Base-by-base conservation (phyloP, 2,329 filamentous ascomycete species). In the Sarocladium kiliense region DNA sequence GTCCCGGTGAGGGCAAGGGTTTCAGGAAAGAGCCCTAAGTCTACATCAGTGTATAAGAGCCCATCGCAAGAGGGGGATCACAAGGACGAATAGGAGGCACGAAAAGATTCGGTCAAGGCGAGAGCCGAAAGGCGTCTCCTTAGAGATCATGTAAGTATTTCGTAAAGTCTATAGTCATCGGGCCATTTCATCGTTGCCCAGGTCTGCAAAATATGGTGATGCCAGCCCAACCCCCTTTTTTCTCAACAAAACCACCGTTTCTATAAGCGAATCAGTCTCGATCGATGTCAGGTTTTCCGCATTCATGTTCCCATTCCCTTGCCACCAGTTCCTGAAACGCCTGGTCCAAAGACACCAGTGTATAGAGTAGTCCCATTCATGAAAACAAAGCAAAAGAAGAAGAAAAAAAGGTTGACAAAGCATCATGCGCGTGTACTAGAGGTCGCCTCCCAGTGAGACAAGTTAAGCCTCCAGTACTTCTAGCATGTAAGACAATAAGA, bases 71-170 rank as follows among this genome's bases (percentile, higher is more conserved):
- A 6, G 18, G 18, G n/a, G n/a, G n/a, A n/a, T n/a, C n/a, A n/a
- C n/a, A n/a, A n/a, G n/a, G n/a, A n/a, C n/a, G n/a, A n/a, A n/a
- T n/a, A 34, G 30, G n/a, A n/a, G n/a, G n/a, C n/a, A n/a, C n/a
- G n/a, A n/a, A n/a, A n/a, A n/a, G 36, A 10, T 12, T 32, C 12
- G 30, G 18, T 16, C 36, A 39, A 39, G 18, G 36, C 36, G 36
- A 39, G 12, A n/a, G 36, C 10, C 12, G 44, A 30, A 30, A 7
- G 21, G 12, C 25, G 27, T 26, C 44, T 26, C 44, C 25, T 9
- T 23, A 18, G 18, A 47, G 25, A 47, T 47, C 44, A n/a, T 47
- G 44, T 44, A 47, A 47, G 44, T 47, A 47, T 47, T 47, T 47
- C 44, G 44, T 47, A 47, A 47, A 47, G 25, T 47, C 44, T 47